Base-by-base conservation (phyloP, 257 asterid genomes). In the Nicotiana benthamiana region DNA sequence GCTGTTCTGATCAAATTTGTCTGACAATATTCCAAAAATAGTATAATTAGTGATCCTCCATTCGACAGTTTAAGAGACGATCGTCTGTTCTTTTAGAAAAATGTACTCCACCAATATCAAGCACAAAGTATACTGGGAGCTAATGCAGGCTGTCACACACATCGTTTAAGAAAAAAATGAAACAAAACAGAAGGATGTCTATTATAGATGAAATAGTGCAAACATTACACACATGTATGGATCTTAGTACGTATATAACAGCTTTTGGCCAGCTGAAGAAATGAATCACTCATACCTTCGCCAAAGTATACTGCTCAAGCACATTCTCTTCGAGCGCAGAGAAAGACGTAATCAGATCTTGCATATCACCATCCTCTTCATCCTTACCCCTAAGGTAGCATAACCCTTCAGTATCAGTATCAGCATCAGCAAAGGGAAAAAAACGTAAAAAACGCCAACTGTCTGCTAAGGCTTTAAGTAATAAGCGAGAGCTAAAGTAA, bases 261-360 rank as follows among this genome's bases (percentile, higher is more conserved):
- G 76, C 32, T 67, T 67, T 48, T 15, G 24, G 11, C 27, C 46
- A 20, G 32, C 40, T 43, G 22, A 43, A 70, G 77, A 70, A 13
- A 51, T 51, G 56, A 51, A 51, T 70, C 40, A 70, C 46, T 54
- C 82, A 75, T 91, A 95, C 99, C 99, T 95, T 95, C 30, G 93
- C 96, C 81, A 90, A 89, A 84, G 99, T 94, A 86, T 95, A 95
- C 84, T 90, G 94, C 85, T 85, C 92, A 83, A 95, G 91, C 79
- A 95, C 93, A 87, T 93, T 93, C 91, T 95, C 99, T 87, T 95
- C 98, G 83, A 93, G 92, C 65, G 91, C 91, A 22, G 94, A 90
- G 87, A 92, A 92, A 46, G 97, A 92, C 84, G 70, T 53, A 32
- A 93, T 84, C 82, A 95, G 88, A 84, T 95, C 99, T 83, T 91